Evolutionary conservation across 768 basidiomycete genomes (phyloP), one percentile per base, ranked within the genome.

Genomic region (Porphyrellus cyaneotinctus): DNA sequence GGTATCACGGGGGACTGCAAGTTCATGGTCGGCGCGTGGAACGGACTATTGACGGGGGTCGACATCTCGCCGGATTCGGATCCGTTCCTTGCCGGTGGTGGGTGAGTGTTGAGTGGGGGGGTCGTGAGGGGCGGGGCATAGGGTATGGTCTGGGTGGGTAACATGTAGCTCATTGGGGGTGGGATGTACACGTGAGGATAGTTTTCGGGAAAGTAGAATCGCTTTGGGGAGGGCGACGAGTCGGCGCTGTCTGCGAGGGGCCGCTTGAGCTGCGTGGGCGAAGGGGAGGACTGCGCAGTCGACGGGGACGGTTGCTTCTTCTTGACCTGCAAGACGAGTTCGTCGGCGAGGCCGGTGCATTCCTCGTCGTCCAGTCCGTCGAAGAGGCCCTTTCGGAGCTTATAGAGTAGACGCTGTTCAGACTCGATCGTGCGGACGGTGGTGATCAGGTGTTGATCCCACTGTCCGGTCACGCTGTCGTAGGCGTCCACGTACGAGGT

Each of bases 381-480:
- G 0, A 86, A 68, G 6, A 87, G 74, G 56, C 76, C 79, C 63
- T 79, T 79, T 12, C 86, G 74, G 11, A 79, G 68, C 54, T 81
- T 78, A 68, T 85, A 87, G 9, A 88, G 65, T 30, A 87, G 64
- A 28, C 85, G 73, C 56, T 87, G 84, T 55, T 83, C 82, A 1
- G 73, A 75, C 42, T 77, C 75, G 37, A 87, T 80, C 33, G 80
- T 61, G 32, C 84, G 78, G 4, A 87, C 84, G 15, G 80, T 77
- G 36, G 72, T 73, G 52, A 83, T 76, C 35, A 77, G 72, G 59
- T 86, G 84, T 54, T 86, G 85, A 47, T 85, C 84, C 86, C 86
- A 88, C 49, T 83, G 78, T 0, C 77, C 72, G 0, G 81, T 75
- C 2, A 62, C 53, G 9, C 76, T 72, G 51, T 82, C 78, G 63